phyloP scores from a whole-genome alignment of 2,329 filamentous ascomycete genomes.

The Arthrobotrys sinensis region DNA sequence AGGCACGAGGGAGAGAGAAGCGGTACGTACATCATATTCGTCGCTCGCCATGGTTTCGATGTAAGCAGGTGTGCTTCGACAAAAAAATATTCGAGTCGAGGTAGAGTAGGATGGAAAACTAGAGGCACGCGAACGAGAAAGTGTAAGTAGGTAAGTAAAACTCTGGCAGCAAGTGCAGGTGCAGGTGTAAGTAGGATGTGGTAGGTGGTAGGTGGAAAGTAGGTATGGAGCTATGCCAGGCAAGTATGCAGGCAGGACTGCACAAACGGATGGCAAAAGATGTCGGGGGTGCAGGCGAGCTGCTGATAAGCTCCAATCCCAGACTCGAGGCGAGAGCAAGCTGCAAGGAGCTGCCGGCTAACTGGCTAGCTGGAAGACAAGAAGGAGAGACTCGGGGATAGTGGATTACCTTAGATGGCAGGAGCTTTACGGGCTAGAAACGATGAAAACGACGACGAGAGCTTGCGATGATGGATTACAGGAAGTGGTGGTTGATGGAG shows the following conservation, averaged over 20 bases:
- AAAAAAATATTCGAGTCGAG: constrained; percentile 11
- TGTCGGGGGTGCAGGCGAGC: constrained; percentile 22
- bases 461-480: constrained; percentile 17
- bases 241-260: constrained; percentile 14
- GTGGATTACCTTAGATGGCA: constrained; percentile 23
- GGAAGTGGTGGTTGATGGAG: constrained; percentile 26
- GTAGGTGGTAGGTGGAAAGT: neutral
- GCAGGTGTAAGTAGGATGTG: constrained; percentile 4
- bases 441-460: constrained; percentile 1
- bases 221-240: constrained; percentile 11
- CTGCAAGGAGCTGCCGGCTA: constrained; percentile 5
- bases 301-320: constrained; percentile 21
- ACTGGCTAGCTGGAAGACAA: neutral
- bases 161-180: constrained; percentile 24
- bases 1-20: constrained; percentile 44
- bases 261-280: constrained; percentile 27
- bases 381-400: constrained; percentile 5
- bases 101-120: constrained; percentile 3
- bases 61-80: constrained; percentile 11
- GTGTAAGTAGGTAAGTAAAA: constrained; percentile 25
- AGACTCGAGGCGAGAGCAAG: neutral
- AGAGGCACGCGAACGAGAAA: constrained; percentile 29
- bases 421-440: constrained; percentile 16
- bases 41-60: constrained; percentile 90
- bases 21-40: constrained; percentile 95